Evolutionary conservation across 805 yeast species (phyloP).

Genomic region (Starmerella apicola): DNA sequence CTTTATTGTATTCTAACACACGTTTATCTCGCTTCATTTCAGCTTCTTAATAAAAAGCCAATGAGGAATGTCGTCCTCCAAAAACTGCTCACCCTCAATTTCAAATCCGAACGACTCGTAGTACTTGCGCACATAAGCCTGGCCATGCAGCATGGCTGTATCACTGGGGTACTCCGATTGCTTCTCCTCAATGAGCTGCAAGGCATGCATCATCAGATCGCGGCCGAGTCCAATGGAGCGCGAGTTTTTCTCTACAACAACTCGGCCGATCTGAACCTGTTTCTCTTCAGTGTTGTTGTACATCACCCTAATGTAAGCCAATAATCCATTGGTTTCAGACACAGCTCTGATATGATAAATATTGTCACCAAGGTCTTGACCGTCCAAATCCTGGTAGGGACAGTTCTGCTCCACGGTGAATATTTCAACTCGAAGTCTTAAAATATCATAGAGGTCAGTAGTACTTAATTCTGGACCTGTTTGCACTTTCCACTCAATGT

Average conservation of each 20-base stretch:
- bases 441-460: constrained; percentile 11
- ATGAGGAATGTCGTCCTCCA: constrained; percentile 21
- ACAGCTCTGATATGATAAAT: constrained; percentile 14
- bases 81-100: constrained; percentile 13
- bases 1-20: too few species aligned
- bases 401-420: constrained; percentile 23
- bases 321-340: constrained; percentile 1
- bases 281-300: constrained; percentile 1
- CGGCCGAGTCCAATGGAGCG: constrained; percentile 18
- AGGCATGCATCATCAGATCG: constrained; percentile 5
- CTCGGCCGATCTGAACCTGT: constrained; percentile 17
- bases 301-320: constrained; percentile 11
- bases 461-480: constrained; percentile 12
- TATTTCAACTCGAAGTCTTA: constrained; percentile 17
- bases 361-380: constrained; percentile 11
- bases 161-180: constrained; percentile 1
- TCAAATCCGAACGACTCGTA: constrained; percentile 19
- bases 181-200: constrained; percentile 3
- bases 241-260: constrained; percentile 10
- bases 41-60: too few species aligned
- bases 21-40: too few species aligned
- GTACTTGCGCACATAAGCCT: constrained; percentile 14
- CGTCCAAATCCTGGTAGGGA: constrained; percentile 20
- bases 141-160: constrained; percentile 17
- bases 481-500: constrained; percentile 11